Evolutionary conservation across 1,284 basidiomycete species (phyloP).

Genomic region (Boletus chippewaensis): DNA sequence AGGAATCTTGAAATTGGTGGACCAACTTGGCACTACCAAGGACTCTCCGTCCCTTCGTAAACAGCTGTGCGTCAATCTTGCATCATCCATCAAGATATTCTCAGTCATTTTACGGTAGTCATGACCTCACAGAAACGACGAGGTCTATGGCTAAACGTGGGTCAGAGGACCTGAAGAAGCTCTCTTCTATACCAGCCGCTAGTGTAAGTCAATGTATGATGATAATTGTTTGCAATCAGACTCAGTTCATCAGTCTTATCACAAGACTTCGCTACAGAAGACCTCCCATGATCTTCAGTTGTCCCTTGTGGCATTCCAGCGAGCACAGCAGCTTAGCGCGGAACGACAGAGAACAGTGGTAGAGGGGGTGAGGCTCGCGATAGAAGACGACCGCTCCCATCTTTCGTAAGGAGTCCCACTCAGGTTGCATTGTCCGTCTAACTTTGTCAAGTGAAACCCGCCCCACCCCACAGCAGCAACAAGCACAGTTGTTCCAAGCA

Average conservation of each 20-base stretch:
- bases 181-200: constrained; percentile 61
- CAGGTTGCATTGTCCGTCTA: constrained; percentile 10
- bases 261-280: constrained; percentile 79
- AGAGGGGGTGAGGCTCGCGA: constrained; percentile 70
- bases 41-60: constrained; percentile 75
- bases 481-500: constrained; percentile 64
- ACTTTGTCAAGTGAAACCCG: constrained; percentile 32
- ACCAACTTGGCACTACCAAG: constrained; percentile 78
- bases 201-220: constrained; percentile 42
- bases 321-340: constrained; percentile 84
- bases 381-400: constrained; percentile 55
- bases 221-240: not conserved
- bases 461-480: constrained; percentile 49
- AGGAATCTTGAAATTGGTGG: constrained; percentile 87
- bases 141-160: constrained; percentile 91
- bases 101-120: constrained; percentile 36
- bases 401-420: constrained; percentile 25
- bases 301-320: constrained; percentile 86
- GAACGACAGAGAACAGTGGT: constrained; percentile 83
- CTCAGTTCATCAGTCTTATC: constrained; percentile 47
- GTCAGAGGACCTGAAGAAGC: constrained; percentile 85
- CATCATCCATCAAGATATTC: not conserved
- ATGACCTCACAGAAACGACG: constrained; percentile 91
- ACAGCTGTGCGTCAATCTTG: constrained; percentile 54
- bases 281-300: constrained; percentile 89